Conservation (phyloP, 1,139 yeast species). For the Sugiyamaella xylanicola region DNA sequence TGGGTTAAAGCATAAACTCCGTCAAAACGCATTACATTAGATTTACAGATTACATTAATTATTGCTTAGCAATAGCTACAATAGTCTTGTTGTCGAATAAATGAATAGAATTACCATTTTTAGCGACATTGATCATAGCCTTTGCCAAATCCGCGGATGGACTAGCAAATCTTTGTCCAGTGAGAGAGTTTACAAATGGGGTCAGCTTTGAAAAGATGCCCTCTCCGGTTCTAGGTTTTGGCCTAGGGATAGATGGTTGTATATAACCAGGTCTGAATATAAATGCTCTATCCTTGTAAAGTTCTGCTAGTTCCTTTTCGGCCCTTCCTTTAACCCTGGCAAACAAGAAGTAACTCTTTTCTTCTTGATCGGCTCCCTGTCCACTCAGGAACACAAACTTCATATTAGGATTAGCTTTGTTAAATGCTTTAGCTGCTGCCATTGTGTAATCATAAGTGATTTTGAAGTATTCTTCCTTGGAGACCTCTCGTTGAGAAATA, state of each 20-base stretch:
- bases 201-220: conserved; percentile 8
- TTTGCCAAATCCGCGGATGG: conserved; percentile 17
- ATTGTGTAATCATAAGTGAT: conserved; percentile 22
- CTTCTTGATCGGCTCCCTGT: conserved; percentile 21
- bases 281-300: conserved; percentile 10
- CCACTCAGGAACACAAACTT: conserved; percentile 24
- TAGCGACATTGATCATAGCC: conserved; percentile 19
- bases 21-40: neutral
- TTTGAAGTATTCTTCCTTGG: conserved; percentile 15
- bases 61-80: conserved; percentile 5
- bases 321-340: conserved; percentile 21
- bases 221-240: conserved; percentile 13
- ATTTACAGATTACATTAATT: neutral
- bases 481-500: conserved; percentile 19
- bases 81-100: conserved; percentile 18
- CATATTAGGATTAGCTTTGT: conserved; percentile 20
- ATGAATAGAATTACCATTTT: conserved; percentile 3
- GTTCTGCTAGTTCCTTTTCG: conserved; percentile 13
- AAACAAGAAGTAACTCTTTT: conserved; percentile 15
- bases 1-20: neutral
- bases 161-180: conserved; percentile 9
- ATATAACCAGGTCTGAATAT: conserved; percentile 21
- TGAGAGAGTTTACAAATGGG: conserved; percentile 15
- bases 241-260: conserved; percentile 15
- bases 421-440: conserved; percentile 17